Percentiles rank a stretch among this genome's conserved stretches.
These are phyloP conservation scores for Boletus smithii DNA, from an alignment of 1,284 basidiomycete species.

Conservation along the genomic window DNA sequence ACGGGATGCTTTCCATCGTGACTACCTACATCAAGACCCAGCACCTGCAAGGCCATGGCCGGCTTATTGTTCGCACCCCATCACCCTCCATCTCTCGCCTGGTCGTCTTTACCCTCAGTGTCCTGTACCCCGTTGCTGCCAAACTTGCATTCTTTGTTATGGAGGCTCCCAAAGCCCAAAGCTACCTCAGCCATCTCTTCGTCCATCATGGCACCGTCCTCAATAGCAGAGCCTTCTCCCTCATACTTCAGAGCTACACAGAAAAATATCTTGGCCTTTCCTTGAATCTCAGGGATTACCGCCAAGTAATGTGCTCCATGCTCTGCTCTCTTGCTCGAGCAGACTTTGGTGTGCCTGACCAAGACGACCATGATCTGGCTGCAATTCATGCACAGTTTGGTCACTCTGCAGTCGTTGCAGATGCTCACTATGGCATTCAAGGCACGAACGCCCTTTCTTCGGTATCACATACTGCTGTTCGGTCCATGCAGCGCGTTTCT, in stretches of 20 bases:
- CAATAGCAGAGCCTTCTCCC: neutral
- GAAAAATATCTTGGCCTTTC: constrained; percentile 2
- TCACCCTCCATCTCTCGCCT: neutral
- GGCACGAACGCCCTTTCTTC: neutral
- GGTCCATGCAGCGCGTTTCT: constrained; percentile 3
- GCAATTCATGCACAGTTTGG: constrained; percentile 3
- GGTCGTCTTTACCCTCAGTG: neutral
- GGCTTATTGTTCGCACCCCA: constrained; percentile 4
- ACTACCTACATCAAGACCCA: constrained; percentile 2
- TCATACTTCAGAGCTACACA: neutral
- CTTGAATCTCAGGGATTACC: constrained; percentile 1
- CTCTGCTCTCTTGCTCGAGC: constrained; percentile 2
- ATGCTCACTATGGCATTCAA: constrained; percentile 11
- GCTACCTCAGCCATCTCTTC: constrained; percentile 2
- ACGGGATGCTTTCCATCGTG: neutral
- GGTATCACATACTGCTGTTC: neutral
- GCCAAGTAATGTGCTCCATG: constrained; percentile 12
- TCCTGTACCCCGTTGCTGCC: constrained; percentile 1
- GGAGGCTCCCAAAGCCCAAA: neutral
- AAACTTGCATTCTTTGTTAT: constrained; percentile 4
- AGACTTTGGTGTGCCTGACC: neutral
- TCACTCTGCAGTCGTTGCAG: neutral
- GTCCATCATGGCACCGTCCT: neutral
- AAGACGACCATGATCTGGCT: neutral
- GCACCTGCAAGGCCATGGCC: constrained; percentile 5